Evolutionary conservation across 768 basidiomycete species (phyloP), one percentile per base, ranked within the genome.

Genomic region (Fistulinella prunicolor): DNA sequence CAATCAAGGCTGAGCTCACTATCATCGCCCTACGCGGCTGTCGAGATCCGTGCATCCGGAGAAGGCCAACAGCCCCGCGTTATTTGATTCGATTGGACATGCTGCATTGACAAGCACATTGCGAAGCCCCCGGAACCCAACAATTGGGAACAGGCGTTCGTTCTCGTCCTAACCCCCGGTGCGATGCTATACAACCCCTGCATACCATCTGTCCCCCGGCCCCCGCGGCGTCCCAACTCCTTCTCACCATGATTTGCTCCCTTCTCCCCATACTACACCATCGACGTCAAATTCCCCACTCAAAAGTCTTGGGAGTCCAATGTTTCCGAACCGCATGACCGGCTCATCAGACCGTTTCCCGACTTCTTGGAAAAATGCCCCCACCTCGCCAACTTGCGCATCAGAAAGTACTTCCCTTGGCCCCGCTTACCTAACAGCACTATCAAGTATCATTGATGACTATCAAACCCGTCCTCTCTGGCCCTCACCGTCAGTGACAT

Each of bases 21-120:
- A 58, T 78, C 42, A 36, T 69, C 43, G 69, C 68, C 46, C 53
- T 72, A 9, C 69, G 68, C 43, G 67, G 67, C 30, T 51, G 55
- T 28, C 47, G 56, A 42, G 63, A 60, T 16, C 45, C 50, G 63
- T 13, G 63, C 62, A 4, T 70, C 76, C 32, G 70, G 66, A 19
- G 64, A 67, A 28, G 73, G 66, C 0, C 55, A 60, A 10, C 62
- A 64, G 4, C 65, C 78, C 19, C 69, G 65, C 13, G 61, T 64
- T n/a, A 60, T 78, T n/a, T 69, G 68, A 38, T 64, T 78, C 40
- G 76, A 77, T 56, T 72, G 67, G 59, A 70, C 67, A 1, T 70
- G 70, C 19, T 68, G 70, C 37, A 67, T 74, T 16, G 68, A 74
- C 56, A 62, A 62, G 16, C 56, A 57, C 36, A 56, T 53, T 54